Base-by-base conservation (phyloP, 73 alveolate species). In the Paramecium octaurelia region DNA sequence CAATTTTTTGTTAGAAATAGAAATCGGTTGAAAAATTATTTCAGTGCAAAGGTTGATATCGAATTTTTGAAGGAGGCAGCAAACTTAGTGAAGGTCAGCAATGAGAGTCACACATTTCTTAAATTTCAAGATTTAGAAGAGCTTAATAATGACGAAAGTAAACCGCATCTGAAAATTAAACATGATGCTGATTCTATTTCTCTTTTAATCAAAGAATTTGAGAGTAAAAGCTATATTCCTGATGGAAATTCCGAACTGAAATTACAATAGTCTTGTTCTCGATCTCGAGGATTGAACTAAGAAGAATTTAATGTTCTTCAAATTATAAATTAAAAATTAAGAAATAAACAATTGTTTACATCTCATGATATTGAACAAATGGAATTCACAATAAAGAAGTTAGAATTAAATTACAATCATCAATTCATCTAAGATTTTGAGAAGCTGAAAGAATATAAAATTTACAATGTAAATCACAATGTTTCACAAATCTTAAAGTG, bases 1-100 rank as follows among this genome's bases (percentile, higher is more conserved):
- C 4, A 29, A 11, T 80, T 80, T 48, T 80, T 44, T 80, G 57
- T 80, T n/a, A 80, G 91, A 80, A 80, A 80, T 48, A 16, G 91
- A 43, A 42, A 43, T 23, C 8, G 91, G 50, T 42, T 38, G 20
- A 80, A 80, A 80, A 40, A 80, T 9, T 80, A 23, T 7, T 80
- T 80, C 7, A 80, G 44, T 21, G 91, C 91, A 4, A 24, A 80
- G 16, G 31, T 24, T 21, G 91, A 80, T 48, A 10, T 24, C 8
- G 48, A 40, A 24, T 48, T 23, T 44, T n/a, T 80, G 54, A 31
- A 42, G 21, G 91, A 80, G 31, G 91, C 91, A 18, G 91, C 75
- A 24, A 40, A 80, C 8, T 16, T 80, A 64, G 16, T 80, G 4
- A 80, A 80, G 14, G 57, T 46, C 1, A 64, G 91, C 8, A 48